Base-by-base conservation (phyloP, 305 asterid species). In the Striga hermonthica region DNA sequence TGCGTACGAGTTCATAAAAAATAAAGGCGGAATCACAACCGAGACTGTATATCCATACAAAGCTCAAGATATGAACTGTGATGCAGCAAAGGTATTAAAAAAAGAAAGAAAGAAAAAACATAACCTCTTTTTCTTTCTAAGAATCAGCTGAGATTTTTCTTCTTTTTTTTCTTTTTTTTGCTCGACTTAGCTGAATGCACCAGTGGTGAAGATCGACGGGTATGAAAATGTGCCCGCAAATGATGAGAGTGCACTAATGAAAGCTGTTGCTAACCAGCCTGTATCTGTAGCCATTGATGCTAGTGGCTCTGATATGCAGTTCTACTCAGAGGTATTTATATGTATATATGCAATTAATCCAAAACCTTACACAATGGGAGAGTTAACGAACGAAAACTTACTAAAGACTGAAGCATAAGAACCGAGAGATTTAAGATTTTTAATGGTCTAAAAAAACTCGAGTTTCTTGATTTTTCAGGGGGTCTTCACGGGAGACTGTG, bases 191-290 rank as follows among this genome's bases (percentile, higher is more conserved):
- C 72, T 73, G 83, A 91, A 89, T 74, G 77, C 81, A 11, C 96
- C 95, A 0, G 84, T 70, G 8, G 98, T 91, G 75, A 74, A 36
- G 74, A 91, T 88, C 28, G 96, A 88, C 64, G 96, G 96, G 39
- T 79, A 85, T 16, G 95, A 91, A 73, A 81, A 74, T 61, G 95
- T 91, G 57, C 98, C 96, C 1, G 82, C 3, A 52, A 85, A 86
- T 44, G 67, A 91, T 10, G 98, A 91, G 74, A 54, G 77, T 4
- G 98, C 98, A 22, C 79, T 89, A 76, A 70, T 76, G 96, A 85
- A 86, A 81, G 96, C 98, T 22, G 96, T 82, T 5, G 88, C 88
- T 0, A 85, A 89, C 78, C 98, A 91, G 73, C 95, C 96, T 3
- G 84, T 85, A 1, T 86, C 98, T 3, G 87, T 89, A 47, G 94